Evolutionary conservation across 2,329 filamentous ascomycete genomes (phyloP).

Genomic region (Didymella keratinophila): DNA sequence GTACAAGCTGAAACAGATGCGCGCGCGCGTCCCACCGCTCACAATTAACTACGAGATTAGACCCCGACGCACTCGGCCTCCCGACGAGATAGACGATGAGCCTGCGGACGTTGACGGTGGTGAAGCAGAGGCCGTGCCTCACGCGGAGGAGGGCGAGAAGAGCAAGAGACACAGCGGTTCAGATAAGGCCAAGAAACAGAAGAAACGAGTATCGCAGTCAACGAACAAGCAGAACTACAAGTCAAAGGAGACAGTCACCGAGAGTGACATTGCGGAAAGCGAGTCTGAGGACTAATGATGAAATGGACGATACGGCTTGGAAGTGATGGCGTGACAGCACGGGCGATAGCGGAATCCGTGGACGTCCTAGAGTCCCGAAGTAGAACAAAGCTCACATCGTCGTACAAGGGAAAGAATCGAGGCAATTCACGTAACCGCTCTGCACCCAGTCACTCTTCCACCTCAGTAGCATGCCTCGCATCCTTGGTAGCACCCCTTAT

Average conservation of each 20-base stretch:
- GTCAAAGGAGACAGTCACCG: conserved; percentile 21
- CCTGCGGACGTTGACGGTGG: background rate
- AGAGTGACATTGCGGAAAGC: conserved; percentile 18
- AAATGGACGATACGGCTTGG: too few species aligned
- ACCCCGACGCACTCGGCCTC: conserved; percentile 11
- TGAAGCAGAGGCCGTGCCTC: background rate
- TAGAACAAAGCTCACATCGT: too few species aligned
- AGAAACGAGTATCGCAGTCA: background rate
- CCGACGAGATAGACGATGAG: background rate
- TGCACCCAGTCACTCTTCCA: too few species aligned
- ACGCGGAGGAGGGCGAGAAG: conserved; percentile 6
- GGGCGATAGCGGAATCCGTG: too few species aligned
- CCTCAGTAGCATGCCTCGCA: too few species aligned
- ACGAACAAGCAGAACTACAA: conserved; percentile 5
- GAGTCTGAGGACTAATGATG: background rate
- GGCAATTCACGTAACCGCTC: too few species aligned
- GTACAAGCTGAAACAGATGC: conserved; percentile 67
- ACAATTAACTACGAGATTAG: conserved; percentile 26
- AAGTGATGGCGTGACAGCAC: too few species aligned
- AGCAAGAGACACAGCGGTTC: conserved; percentile 18
- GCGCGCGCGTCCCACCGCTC: conserved; percentile 18
- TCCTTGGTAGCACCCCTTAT: too few species aligned
- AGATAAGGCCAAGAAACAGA: background rate
- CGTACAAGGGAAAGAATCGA: too few species aligned
- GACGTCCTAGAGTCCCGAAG: too few species aligned